These are phyloP conservation scores for Lasiosphaeria ovina DNA, from an alignment of 495 filamentous ascomycete genomes.

Conservation along the genomic window DNA sequence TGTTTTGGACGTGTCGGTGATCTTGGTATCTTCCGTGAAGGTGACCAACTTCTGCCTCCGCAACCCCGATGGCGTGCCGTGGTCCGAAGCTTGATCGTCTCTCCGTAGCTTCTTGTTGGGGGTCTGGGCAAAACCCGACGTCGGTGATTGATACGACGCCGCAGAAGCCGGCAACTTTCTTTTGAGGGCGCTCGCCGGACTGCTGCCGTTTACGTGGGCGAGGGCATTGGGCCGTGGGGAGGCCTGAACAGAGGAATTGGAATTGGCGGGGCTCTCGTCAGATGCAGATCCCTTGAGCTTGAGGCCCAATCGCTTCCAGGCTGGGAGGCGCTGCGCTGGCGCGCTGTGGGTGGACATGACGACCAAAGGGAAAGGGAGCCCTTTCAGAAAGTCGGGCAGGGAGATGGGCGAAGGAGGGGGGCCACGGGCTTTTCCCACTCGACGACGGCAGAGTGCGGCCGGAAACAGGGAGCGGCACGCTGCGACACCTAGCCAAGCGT, in stretches of 20 bases:
- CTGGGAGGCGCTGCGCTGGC: slow-evolving; percentile 52
- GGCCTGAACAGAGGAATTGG: slow-evolving; percentile 12
- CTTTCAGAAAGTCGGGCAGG: too few species aligned
- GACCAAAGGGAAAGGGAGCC: slow-evolving; percentile 10
- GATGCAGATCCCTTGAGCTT: slow-evolving; percentile 63
- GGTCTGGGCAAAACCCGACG: slow-evolving; percentile 20
- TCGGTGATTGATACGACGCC: neutral
- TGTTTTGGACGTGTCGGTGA: slow-evolving; percentile 28
- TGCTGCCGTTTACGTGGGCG: slow-evolving; percentile 19
- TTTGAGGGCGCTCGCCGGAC: slow-evolving; percentile 36
- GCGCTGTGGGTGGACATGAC: slow-evolving; percentile 35
- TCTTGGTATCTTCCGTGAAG: slow-evolving; percentile 68
- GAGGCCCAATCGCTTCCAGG: slow-evolving; percentile 75
- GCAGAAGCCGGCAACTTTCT: slow-evolving; percentile 29
- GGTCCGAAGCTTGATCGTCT: slow-evolving; percentile 17
- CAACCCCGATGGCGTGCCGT: slow-evolving; percentile 9
- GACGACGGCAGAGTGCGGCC: neutral
- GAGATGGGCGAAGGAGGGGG: slow-evolving; percentile 14
- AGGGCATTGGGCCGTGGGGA: slow-evolving; percentile 17
- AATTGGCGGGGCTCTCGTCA: slow-evolving; percentile 37
- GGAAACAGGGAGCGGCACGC: slow-evolving; percentile 11
- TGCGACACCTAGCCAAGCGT: slow-evolving; percentile 13
- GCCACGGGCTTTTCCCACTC: neutral
- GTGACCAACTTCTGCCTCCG: slow-evolving; percentile 67
- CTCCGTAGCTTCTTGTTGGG: slow-evolving; percentile 31